phyloP scores from a whole-genome alignment of 768 basidiomycete species.

The Solioccasus polychromus region DNA sequence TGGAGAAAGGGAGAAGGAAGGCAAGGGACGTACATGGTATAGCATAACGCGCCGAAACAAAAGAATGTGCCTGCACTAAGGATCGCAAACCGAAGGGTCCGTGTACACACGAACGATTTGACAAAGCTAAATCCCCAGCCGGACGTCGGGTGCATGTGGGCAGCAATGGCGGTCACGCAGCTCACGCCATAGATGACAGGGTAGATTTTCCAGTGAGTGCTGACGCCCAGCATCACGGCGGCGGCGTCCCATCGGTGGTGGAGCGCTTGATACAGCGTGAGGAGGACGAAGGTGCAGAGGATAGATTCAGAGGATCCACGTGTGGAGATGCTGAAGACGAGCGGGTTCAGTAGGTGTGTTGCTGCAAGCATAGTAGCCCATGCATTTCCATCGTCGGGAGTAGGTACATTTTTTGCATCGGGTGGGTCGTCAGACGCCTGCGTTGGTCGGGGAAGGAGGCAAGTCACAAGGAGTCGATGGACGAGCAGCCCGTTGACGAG shows the following conservation, averaged over 20 bases:
- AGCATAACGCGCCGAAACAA: slow-evolving; percentile 59
- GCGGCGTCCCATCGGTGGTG: slow-evolving; percentile 59
- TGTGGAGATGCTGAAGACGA: slow-evolving; percentile 95
- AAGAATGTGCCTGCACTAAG: slow-evolving; percentile 70
- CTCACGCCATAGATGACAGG: slow-evolving; percentile 88
- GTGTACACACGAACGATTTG: slow-evolving; percentile 43
- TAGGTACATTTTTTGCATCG: background rate
- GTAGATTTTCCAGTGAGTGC: slow-evolving; percentile 97
- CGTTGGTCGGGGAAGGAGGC: slow-evolving; percentile 39
- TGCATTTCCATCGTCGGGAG: background rate
- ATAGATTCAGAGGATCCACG: slow-evolving; percentile 94
- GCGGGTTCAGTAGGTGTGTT: slow-evolving; percentile 86
- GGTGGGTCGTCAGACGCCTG: background rate
- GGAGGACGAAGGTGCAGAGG: slow-evolving; percentile 74
- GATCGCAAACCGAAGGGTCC: slow-evolving; percentile 61
- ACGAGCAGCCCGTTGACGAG: slow-evolving; percentile 76
- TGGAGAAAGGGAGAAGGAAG: background rate
- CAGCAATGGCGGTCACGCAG: slow-evolving; percentile 44
- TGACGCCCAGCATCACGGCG: slow-evolving; percentile 73
- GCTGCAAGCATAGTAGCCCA: slow-evolving; percentile 59
- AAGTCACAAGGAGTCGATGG: slow-evolving; percentile 53
- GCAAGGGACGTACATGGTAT: slow-evolving; percentile 62
- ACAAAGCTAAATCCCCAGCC: slow-evolving; percentile 29
- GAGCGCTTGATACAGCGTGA: slow-evolving; percentile 60
- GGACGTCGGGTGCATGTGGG: slow-evolving; percentile 15